phyloP scores from a whole-genome alignment of 2,329 filamentous ascomycete genomes.

The Claviceps humidiphila region DNA sequence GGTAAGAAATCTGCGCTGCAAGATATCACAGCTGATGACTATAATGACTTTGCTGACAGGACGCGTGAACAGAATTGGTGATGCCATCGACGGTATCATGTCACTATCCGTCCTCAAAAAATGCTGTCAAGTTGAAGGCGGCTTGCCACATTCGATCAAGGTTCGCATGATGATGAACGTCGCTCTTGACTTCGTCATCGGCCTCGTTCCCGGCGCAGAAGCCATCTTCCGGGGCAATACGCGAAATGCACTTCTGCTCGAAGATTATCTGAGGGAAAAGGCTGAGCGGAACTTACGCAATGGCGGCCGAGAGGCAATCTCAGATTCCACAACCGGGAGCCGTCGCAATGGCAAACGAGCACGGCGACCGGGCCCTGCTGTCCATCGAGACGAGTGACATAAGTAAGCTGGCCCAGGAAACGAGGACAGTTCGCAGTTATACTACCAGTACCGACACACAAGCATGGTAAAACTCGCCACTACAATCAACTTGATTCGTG shows the following conservation, averaged over 20 bases:
- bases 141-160: constrained; percentile 48
- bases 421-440: neutral
- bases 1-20: constrained; percentile 39
- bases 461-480: neutral
- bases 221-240: constrained; percentile 64
- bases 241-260: constrained; percentile 57
- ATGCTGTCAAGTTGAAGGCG: constrained; percentile 63
- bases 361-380: constrained; percentile 10
- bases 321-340: constrained; percentile 37
- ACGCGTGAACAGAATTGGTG: constrained; percentile 49
- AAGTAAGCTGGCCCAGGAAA: neutral
- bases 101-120: constrained; percentile 62
- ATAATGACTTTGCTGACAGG: neutral
- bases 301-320: constrained; percentile 30
- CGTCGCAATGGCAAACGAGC: constrained; percentile 36
- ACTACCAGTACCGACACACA: neutral
- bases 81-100: constrained; percentile 59
- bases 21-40: neutral
- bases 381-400: neutral
- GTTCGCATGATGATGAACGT: constrained; percentile 73
- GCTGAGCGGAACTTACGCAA: constrained; percentile 43
- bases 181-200: constrained; percentile 57
- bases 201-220: constrained; percentile 59
- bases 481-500: neutral
- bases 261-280: constrained; percentile 53